Percentiles rank a stretch among this genome's conserved stretches.
Conservation (phyloP, 805 yeast species). For the Teunomyces gatunensis region DNA sequence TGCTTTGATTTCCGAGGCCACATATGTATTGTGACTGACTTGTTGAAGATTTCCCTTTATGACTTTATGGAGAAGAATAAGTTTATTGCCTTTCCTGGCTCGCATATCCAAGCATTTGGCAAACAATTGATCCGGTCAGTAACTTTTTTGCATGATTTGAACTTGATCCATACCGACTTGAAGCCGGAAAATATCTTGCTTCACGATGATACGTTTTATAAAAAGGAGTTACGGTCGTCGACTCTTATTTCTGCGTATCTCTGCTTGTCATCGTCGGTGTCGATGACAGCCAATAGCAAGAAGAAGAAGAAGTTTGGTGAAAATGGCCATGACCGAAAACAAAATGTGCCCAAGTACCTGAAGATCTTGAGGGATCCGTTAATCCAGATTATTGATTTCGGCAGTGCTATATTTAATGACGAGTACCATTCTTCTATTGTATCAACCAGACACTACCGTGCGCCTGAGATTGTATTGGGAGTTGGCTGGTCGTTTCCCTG, state of each 20-base stretch:
- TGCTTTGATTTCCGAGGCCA: conserved; percentile 93
- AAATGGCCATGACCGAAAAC: conserved; percentile 1
- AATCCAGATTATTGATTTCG: conserved; percentile 91
- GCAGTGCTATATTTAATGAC: conserved; percentile 92
- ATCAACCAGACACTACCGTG: conserved; percentile 93
- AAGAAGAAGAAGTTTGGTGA: conserved; percentile 2
- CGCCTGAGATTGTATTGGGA: conserved; percentile 93
- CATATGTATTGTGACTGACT: conserved; percentile 88
- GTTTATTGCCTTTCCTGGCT: conserved; percentile 89
- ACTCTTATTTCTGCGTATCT: conserved; percentile 35
- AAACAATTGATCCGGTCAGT: conserved; percentile 83
- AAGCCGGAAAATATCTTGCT: conserved; percentile 93
- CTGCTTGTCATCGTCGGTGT: conserved; percentile 15
- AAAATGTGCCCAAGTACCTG: conserved; percentile 25
- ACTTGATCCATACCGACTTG: conserved; percentile 90
- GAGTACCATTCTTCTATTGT: conserved; percentile 92
- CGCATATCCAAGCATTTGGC: conserved; percentile 86
- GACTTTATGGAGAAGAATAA: conserved; percentile 85
- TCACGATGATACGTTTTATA: conserved; percentile 47
- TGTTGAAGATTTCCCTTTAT: conserved; percentile 78
- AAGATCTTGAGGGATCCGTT: conserved; percentile 70
- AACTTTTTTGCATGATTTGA: conserved; percentile 84
- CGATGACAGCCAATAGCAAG: neutral
- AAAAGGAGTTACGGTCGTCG: conserved; percentile 33
- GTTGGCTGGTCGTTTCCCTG: conserved; percentile 97